phyloP scores from a whole-genome alignment of 768 basidiomycete species.

The Mycena maculata region DNA sequence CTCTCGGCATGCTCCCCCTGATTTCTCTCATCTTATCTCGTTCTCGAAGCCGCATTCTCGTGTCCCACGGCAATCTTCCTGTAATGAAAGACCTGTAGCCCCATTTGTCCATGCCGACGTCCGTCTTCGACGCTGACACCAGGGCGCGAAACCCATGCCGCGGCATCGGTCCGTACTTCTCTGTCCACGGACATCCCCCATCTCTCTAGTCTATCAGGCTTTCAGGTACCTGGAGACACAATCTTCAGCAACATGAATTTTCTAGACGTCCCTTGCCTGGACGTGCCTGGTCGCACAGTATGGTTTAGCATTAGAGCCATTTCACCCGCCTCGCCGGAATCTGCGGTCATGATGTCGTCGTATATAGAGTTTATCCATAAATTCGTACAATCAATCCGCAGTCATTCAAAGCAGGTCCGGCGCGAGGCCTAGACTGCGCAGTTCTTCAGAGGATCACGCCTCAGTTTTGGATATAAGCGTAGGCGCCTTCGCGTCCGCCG shows the following conservation, averaged over 20 bases:
- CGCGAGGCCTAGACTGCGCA: conserved; percentile 49
- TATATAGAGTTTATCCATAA: conserved; percentile 25
- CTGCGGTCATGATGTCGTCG: conserved; percentile 11
- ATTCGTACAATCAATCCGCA: conserved; percentile 28
- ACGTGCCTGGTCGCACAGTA: conserved; percentile 12
- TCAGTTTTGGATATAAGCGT: conserved; percentile 74
- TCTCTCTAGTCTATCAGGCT: conserved; percentile 22
- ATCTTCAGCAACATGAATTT: conserved; percentile 12
- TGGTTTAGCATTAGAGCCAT: conserved; percentile 5
- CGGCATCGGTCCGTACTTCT: conserved; percentile 24
- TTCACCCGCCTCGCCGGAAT: conserved; percentile 10
- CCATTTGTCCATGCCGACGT: not conserved
- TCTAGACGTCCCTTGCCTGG: conserved; percentile 12
- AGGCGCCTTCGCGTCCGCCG: conserved; percentile 54
- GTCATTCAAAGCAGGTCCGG: not conserved
- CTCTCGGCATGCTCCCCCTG: not conserved
- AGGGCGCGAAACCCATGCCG: conserved; percentile 1
- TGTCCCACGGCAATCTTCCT: conserved; percentile 21
- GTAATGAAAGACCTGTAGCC: conserved; percentile 17
- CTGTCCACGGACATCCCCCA: conserved; percentile 13
- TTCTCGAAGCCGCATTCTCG: conserved; percentile 21
- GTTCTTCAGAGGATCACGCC: conserved; percentile 84
- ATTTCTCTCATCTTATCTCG: conserved; percentile 14
- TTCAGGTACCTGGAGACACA: conserved; percentile 9
- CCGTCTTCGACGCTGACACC: conserved; percentile 23